A percentile compares a stretch with the other conserved stretches of the same genome.
phyloP scores from a whole-genome alignment of 345 rosid genomes.

The Angophora floribunda region DNA sequence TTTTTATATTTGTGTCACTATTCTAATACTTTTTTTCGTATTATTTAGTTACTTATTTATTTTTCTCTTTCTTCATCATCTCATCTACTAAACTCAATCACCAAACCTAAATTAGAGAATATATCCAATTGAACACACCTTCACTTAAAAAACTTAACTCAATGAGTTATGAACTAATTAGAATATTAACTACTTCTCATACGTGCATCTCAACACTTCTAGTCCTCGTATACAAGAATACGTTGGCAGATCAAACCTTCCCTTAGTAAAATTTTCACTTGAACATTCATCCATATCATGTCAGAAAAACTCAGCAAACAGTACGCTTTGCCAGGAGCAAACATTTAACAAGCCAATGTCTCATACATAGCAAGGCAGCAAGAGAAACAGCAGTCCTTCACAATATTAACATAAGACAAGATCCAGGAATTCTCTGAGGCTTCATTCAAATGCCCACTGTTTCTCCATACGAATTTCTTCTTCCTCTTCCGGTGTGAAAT shows the following conservation, averaged over 20 bases:
- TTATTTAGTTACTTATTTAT: too few relatives aligned
- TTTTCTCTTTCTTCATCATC: too few relatives aligned
- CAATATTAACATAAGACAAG: not conserved
- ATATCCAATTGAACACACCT: rapidly evolving
- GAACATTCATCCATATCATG: not conserved
- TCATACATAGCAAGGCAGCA: not conserved
- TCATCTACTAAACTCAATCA: not conserved
- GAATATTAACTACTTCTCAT: not conserved
- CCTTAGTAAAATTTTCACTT: not conserved
- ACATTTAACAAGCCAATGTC: not conserved
- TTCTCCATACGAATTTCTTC: not conserved
- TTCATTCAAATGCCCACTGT: not conserved
- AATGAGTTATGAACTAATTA: rapidly evolving
- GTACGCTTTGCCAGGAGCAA: not conserved
- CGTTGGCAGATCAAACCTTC: not conserved
- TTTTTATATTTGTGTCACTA: too few relatives aligned
- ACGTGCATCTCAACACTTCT: not conserved
- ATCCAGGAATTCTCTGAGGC: not conserved
- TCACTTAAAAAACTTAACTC: not conserved
- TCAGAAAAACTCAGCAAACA: not conserved
- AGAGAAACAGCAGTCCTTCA: not conserved
- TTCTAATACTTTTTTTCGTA: too few relatives aligned
- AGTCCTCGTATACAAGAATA: not conserved
- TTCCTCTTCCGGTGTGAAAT: not conserved
- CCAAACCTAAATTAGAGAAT: not conserved